Base-by-base conservation (phyloP, 495 filamentous ascomycete species). In the Letharia columbiana region DNA sequence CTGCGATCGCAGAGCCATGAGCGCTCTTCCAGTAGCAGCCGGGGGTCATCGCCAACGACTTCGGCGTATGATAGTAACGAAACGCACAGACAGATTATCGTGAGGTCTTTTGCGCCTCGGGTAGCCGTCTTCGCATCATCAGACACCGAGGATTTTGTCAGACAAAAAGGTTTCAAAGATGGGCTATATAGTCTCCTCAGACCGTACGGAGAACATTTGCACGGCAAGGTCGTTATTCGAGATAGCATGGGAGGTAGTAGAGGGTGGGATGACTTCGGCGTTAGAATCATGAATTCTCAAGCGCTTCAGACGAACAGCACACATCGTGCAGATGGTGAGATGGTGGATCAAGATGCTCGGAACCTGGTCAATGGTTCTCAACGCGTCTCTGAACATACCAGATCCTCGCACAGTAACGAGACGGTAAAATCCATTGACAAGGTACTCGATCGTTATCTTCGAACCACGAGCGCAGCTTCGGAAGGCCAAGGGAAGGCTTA, bases 181-280 rank as follows among this genome's bases (percentile, higher is more conserved):
- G 92, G 92, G 0, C 82, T 98, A 59, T 86, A 89, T 79, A 89
- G 92, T 72, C 76, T 98, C 62, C 76, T 98, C 44, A 80, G 92
- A 58, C 92, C 93, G 7, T 98, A 92, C 77, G 94, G 93, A n/a
- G 94, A 98, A 74, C 83, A 81, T 47, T 80, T 98, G 0, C 84
- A 87, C 44, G 94, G 94, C 35, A 94, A 92, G 73, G 89, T 98
- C 42, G 89, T 89, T 23, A 87, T 98, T 49, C 81, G 95, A 63
- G 95, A 98, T 74, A 96, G 91, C 69, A 81, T 88, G 66, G 93
- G 94, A 13, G 84, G 85, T 44, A 91, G 92, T 70, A 84, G 82
- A 69, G 84, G 84, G 41, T 95, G 88, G 80, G 94, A 96, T 39
- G 91, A 98, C 73, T 98, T 90, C 77, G 88, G 90, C 3, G 82